phyloP scores from a whole-genome alignment of 1,139 yeast genomes.

The Kurtzmaniella quercitrusa region DNA sequence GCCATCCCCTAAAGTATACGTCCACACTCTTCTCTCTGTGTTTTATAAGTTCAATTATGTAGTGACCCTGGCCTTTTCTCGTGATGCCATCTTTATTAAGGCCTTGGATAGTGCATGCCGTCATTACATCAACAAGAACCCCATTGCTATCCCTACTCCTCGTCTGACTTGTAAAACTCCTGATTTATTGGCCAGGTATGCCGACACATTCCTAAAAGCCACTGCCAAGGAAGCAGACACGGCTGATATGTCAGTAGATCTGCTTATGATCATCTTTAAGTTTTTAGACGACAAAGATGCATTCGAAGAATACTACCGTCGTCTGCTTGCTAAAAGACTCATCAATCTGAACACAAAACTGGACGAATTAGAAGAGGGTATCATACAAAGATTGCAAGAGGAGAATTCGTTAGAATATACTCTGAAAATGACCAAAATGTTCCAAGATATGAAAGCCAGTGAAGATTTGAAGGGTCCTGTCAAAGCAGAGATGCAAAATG shows the following conservation, averaged over 20 bases:
- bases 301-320: slow-evolving; percentile 89
- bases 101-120: slow-evolving; percentile 90
- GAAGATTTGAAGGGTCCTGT: slow-evolving; percentile 70
- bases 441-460: slow-evolving; percentile 87
- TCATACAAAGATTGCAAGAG: slow-evolving; percentile 82
- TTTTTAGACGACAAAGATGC: slow-evolving; percentile 93
- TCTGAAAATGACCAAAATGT: slow-evolving; percentile 92
- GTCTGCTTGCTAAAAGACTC: slow-evolving; percentile 82
- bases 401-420: slow-evolving; percentile 93
- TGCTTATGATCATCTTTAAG: slow-evolving; percentile 82
- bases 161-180: slow-evolving; percentile 65
- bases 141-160: slow-evolving; percentile 65
- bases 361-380: slow-evolving; percentile 79
- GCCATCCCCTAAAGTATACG: slow-evolving; percentile 75
- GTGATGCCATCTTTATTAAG: slow-evolving; percentile 75
- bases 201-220: slow-evolving; percentile 78
- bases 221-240: slow-evolving; percentile 67
- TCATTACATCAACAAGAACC: slow-evolving; percentile 75
- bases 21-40: slow-evolving; percentile 69
- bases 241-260: slow-evolving; percentile 73
- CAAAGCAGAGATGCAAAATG: slow-evolving; percentile 40
- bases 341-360: slow-evolving; percentile 82
- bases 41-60: slow-evolving; percentile 65
- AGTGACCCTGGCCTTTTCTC: slow-evolving; percentile 66
- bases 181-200: slow-evolving; percentile 83